Evolutionary conservation across 306 rosid species (phyloP).

Genomic region (Dryas octopetala): DNA sequence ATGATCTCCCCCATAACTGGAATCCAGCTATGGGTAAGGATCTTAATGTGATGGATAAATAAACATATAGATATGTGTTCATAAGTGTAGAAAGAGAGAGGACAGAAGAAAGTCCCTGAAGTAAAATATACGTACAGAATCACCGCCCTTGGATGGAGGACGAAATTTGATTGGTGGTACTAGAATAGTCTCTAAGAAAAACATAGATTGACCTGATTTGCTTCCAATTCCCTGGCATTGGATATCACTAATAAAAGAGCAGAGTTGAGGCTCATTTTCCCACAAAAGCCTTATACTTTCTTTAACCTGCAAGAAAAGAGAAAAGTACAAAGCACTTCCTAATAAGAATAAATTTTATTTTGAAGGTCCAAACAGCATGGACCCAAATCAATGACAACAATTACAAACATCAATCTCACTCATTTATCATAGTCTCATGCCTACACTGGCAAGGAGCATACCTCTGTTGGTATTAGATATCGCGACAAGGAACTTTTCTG

Average conservation of each 20-base stretch:
- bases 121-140: slow-evolving; percentile 52
- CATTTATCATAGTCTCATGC: background rate
- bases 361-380: background rate
- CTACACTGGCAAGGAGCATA: slow-evolving; percentile 34
- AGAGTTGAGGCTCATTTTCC: slow-evolving; percentile 69
- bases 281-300: slow-evolving; percentile 53
- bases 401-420: background rate
- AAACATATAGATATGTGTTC: background rate
- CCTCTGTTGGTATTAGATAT: slow-evolving; percentile 71
- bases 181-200: slow-evolving; percentile 82
- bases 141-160: slow-evolving; percentile 83
- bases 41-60: background rate
- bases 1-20: background rate
- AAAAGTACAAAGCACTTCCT: background rate
- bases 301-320: slow-evolving; percentile 52
- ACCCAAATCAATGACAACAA: background rate
- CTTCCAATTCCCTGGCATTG: slow-evolving; percentile 64
- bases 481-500: slow-evolving; percentile 43
- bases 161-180: slow-evolving; percentile 93
- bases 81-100: background rate
- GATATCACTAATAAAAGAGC: slow-evolving; percentile 64
- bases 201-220: slow-evolving; percentile 66
- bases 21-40: background rate
- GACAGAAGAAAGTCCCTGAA: slow-evolving; percentile 8
- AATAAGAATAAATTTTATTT: background rate